Evolutionary conservation across 495 filamentous ascomycete genomes (phyloP).

Genomic region (Talaromyces adpressus): DNA sequence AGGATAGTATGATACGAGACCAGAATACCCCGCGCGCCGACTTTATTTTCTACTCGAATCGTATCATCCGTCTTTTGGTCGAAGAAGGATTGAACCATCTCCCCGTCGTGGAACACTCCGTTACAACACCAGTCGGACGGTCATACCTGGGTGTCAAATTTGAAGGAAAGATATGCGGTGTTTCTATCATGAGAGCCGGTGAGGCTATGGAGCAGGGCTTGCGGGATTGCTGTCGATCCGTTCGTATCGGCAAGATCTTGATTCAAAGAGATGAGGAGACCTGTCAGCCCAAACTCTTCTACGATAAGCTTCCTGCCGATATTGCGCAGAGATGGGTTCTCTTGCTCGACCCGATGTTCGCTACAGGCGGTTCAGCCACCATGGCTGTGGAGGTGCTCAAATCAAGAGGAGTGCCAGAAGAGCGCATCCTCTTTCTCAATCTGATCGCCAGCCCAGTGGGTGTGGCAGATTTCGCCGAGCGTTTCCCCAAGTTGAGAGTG

Average conservation of each 20-base stretch:
- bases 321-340: slow-evolving; percentile 90
- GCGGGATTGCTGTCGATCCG: slow-evolving; percentile 91
- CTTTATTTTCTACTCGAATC: slow-evolving; percentile 99
- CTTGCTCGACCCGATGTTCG: slow-evolving; percentile 97
- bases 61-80: slow-evolving; percentile 95
- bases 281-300: slow-evolving; percentile 82
- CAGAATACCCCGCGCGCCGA: slow-evolving; percentile 82
- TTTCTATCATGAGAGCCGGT: slow-evolving; percentile 96
- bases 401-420: slow-evolving; percentile 83
- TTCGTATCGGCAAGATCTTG: slow-evolving; percentile 95
- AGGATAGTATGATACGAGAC: slow-evolving; percentile 83
- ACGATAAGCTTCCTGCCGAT: slow-evolving; percentile 93
- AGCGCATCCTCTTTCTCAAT: slow-evolving; percentile 92
- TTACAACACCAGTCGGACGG: slow-evolving; percentile 85
- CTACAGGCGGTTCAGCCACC: slow-evolving; percentile 90
- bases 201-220: slow-evolving; percentile 98
- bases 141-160: slow-evolving; percentile 90
- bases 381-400: slow-evolving; percentile 93
- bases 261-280: slow-evolving; percentile 98
- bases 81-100: slow-evolving; percentile 97
- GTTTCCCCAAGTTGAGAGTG: slow-evolving; percentile 85
- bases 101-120: slow-evolving; percentile 76
- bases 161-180: slow-evolving; percentile 96
- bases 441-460: slow-evolving; percentile 93
- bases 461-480: slow-evolving; percentile 79